phyloP scores from a whole-genome alignment of 176 grass and related monocot genomes.

The Metroxylon sagu region DNA sequence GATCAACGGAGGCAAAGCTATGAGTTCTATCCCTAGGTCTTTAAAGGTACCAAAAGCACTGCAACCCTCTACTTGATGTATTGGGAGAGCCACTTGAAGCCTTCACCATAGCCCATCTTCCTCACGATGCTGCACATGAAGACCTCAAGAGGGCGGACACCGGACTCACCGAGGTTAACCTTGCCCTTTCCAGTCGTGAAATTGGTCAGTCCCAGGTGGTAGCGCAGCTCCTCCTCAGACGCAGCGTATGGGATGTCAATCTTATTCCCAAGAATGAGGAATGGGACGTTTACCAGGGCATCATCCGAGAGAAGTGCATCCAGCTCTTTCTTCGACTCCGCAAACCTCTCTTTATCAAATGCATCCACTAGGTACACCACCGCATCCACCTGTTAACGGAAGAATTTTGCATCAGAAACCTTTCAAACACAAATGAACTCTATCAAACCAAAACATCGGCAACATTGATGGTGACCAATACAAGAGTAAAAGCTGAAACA shows the following conservation, averaged over 20 bases:
- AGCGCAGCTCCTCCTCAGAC: constrained; percentile 62
- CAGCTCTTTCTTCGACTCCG: constrained; percentile 63
- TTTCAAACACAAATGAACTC: background rate
- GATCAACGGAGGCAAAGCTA: too few species aligned
- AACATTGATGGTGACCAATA: constrained; percentile 4
- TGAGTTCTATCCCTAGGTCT: too few species aligned
- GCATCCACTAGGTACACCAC: constrained; percentile 83
- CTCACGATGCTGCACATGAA: constrained; percentile 89
- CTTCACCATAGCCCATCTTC: constrained; percentile 83
- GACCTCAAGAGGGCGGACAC: constrained; percentile 63
- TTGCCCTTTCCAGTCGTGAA: constrained; percentile 80
- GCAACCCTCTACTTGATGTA: constrained; percentile 52
- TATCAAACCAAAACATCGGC: background rate
- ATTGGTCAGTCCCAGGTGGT: constrained; percentile 60
- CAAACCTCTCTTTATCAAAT: constrained; percentile 68
- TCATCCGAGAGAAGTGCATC: constrained; percentile 75
- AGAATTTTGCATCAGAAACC: background rate
- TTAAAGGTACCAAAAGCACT: too few species aligned
- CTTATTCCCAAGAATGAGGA: constrained; percentile 79
- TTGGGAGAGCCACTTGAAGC: constrained; percentile 81
- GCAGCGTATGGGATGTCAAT: constrained; percentile 68
- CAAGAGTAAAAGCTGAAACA: background rate
- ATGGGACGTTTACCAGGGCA: constrained; percentile 44
- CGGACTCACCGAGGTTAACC: constrained; percentile 49
- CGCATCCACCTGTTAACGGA: constrained; percentile 51